Conservation (phyloP, 495 filamentous ascomycete species). For the Tuber aestivum region DNA sequence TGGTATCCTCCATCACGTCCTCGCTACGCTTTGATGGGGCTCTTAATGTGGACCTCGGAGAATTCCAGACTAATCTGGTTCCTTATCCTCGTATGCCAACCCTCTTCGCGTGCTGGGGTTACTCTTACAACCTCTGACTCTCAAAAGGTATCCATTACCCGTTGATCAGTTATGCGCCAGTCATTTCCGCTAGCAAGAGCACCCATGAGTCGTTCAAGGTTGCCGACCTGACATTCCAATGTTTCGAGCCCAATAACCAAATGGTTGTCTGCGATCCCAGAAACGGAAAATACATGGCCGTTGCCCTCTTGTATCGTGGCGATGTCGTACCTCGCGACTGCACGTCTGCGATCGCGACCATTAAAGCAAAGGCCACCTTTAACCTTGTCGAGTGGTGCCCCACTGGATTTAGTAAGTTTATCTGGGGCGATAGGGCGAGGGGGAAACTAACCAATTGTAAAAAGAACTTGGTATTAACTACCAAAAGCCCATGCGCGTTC, state of each 20-base stretch:
- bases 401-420: conserved; percentile 71
- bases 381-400: conserved; percentile 99
- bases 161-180: conserved; percentile 88
- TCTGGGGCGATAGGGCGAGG: neutral
- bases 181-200: conserved; percentile 87
- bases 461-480: conserved; percentile 96
- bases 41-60: conserved; percentile 97
- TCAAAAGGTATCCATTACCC: conserved; percentile 77
- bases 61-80: conserved; percentile 99
- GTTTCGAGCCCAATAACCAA: conserved; percentile 77
- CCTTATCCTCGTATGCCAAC: conserved; percentile 71
- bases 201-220: conserved; percentile 94
- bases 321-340: conserved; percentile 96
- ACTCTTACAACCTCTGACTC: conserved; percentile 1
- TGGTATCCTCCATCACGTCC: conserved; percentile 96
- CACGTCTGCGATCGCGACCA: conserved; percentile 79
- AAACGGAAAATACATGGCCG: conserved; percentile 99
- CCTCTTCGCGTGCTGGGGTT: neutral
- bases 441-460: conserved; percentile 5
- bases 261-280: conserved; percentile 99
- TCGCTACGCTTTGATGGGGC: conserved; percentile 98
- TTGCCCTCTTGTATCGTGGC: conserved; percentile 94
- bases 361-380: conserved; percentile 98
- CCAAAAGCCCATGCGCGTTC: conserved; percentile 90
- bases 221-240: conserved; percentile 78